These are phyloP conservation scores for Microbotryum lychnidis-dioicae DNA, from an alignment of 1,284 basidiomycete genomes.

Conservation along the genomic window DNA sequence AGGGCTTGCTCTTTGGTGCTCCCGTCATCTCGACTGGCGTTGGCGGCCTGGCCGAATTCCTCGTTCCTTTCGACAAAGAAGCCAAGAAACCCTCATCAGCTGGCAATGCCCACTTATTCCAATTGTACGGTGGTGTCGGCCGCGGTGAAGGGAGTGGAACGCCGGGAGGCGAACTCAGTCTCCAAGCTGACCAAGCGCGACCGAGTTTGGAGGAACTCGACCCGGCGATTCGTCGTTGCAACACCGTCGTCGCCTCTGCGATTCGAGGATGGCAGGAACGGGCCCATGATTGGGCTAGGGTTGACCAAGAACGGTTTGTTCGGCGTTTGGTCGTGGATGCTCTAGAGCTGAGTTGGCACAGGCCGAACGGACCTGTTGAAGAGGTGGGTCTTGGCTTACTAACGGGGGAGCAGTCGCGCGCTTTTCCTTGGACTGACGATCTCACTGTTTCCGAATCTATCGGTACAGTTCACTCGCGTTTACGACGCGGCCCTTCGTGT, in stretches of 20 bases:
- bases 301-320: constrained; percentile 1
- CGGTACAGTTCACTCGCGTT: constrained; percentile 14
- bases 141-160: constrained; percentile 2
- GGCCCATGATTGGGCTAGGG: neutral
- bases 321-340: constrained; percentile 14
- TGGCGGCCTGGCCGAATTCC: constrained; percentile 21
- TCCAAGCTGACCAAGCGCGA: constrained; percentile 5
- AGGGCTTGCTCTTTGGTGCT: constrained; percentile 22
- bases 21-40: constrained; percentile 17
- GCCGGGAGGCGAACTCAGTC: constrained; percentile 1
- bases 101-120: constrained; percentile 16
- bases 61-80: neutral
- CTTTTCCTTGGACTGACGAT: neutral
- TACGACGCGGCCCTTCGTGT: constrained; percentile 5
- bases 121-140: constrained; percentile 6
- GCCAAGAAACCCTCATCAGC: neutral
- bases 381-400: constrained; percentile 9
- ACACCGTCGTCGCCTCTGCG: neutral
- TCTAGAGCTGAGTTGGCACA: constrained; percentile 13
- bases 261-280: neutral
- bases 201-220: constrained; percentile 5
- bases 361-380: constrained; percentile 16
- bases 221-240: constrained; percentile 1
- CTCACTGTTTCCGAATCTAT: neutral
- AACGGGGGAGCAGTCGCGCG: neutral